These are phyloP conservation scores for Tuber indicum DNA, from an alignment of 495 filamentous ascomycete genomes.

Conservation along the genomic window DNA sequence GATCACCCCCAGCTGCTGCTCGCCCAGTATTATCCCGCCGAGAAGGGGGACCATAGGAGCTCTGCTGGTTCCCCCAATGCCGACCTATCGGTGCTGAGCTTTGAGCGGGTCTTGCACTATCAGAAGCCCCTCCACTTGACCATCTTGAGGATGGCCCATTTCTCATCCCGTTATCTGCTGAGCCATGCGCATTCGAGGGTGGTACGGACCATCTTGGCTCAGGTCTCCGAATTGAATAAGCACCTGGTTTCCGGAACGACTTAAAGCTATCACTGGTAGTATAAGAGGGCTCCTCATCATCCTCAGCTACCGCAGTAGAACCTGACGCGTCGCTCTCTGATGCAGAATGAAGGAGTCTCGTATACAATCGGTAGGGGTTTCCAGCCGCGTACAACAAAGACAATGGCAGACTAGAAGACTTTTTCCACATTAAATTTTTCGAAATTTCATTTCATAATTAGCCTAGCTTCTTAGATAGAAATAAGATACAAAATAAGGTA, in stretches of 20 bases:
- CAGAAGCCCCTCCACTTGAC: not conserved
- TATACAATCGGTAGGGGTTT: constrained; percentile 8
- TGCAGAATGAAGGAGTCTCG: constrained; percentile 20
- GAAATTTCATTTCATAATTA: constrained; percentile 15
- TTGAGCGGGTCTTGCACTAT: not conserved
- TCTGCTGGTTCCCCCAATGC: not conserved
- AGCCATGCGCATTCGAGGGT: not conserved
- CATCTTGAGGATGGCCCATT: not conserved
- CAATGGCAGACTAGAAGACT: constrained; percentile 21
- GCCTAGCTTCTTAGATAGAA: constrained; percentile 6
- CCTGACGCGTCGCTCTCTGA: constrained; percentile 18
- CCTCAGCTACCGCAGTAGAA: constrained; percentile 7
- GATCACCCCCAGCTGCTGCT: not conserved
- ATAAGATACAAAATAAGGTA: constrained; percentile 13
- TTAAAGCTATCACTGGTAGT: not conserved
- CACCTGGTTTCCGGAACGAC: not conserved
- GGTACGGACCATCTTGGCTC: not conserved
- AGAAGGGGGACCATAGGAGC: not conserved
- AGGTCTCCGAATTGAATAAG: not conserved
- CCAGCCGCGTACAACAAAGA: constrained; percentile 14
- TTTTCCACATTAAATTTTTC: constrained; percentile 5
- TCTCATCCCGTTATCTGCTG: not conserved
- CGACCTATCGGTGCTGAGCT: not conserved
- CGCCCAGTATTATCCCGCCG: not conserved
- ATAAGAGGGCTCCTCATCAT: not conserved